phyloP scores from a whole-genome alignment of 108 stramenopile genomes.

The Mayamaea pseudoterrestris region DNA sequence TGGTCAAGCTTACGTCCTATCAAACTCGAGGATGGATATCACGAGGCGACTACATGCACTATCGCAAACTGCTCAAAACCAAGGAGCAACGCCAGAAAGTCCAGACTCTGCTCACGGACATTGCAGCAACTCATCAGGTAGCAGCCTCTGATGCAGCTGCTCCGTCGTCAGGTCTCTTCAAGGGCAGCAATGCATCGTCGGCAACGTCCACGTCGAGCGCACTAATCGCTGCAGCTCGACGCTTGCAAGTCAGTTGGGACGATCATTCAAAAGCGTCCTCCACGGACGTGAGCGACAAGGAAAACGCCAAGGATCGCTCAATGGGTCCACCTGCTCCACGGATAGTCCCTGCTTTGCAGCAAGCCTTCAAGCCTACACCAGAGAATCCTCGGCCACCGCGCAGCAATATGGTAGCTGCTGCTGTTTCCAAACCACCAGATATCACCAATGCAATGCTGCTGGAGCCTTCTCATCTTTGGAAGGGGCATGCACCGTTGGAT shows the following conservation, averaged over 20 bases:
- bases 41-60: background rate
- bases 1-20: no score
- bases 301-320: no score
- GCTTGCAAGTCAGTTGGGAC: no score
- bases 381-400: background rate
- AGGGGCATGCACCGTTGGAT: background rate
- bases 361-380: background rate
- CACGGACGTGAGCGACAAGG: no score
- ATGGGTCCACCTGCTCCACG: background rate
- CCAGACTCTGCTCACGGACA: background rate
- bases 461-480: slow-evolving; percentile 1
- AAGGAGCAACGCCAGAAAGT: background rate
- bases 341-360: background rate
- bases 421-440: no score
- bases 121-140: background rate
- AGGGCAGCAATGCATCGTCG: no score
- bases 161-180: background rate
- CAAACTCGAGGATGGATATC: slow-evolving; percentile 1
- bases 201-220: no score
- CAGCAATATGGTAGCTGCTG: no score
- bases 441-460: no score
- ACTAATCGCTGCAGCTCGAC: no score
- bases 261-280: no score
- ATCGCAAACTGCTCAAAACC: background rate
- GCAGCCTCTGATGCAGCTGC: background rate